phyloP scores from a whole-genome alignment of 2,329 filamentous ascomycete species.

The Aspergillus quadricinctus region DNA sequence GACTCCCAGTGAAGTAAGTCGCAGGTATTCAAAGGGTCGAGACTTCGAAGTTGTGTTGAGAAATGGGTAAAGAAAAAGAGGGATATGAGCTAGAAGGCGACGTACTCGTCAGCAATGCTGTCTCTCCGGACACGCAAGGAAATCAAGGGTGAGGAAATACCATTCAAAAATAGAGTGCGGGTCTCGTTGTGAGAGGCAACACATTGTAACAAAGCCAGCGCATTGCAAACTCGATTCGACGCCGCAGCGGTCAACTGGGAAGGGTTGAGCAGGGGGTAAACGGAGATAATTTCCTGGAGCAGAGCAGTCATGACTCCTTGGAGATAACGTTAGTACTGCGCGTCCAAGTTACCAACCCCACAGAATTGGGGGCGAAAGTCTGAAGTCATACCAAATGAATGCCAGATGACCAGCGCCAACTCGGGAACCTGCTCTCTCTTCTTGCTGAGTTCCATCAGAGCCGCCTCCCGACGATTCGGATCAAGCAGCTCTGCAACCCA shows the following conservation, averaged over 20 bases:
- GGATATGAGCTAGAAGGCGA: conserved; percentile 74
- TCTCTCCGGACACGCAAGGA: background rate
- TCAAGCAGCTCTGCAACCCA: conserved; percentile 91
- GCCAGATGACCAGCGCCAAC: conserved; percentile 92
- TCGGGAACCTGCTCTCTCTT: conserved; percentile 98
- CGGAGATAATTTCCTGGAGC: conserved; percentile 96
- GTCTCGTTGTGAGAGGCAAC: conserved; percentile 98
- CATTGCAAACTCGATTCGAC: conserved; percentile 95
- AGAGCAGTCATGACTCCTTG: conserved; percentile 95
- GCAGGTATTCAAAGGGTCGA: conserved; percentile 93
- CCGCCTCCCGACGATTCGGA: conserved; percentile 80
- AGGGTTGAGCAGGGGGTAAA: conserved; percentile 93
- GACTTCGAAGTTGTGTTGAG: conserved; percentile 98
- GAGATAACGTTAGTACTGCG: background rate
- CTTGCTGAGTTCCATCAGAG: conserved; percentile 92
- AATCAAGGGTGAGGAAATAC: conserved; percentile 47
- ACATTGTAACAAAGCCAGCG: conserved; percentile 89
- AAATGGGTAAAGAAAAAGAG: conserved; percentile 95
- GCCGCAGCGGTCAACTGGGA: conserved; percentile 97
- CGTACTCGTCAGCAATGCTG: conserved; percentile 6
- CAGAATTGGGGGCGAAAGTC: background rate
- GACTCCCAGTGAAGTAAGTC: conserved; percentile 90
- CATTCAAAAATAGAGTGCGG: conserved; percentile 84
- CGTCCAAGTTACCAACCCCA: background rate
- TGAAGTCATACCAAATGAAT: conserved; percentile 76